These are phyloP conservation scores for Stylonectria norvegica DNA, from an alignment of 2,329 filamentous ascomycete genomes.

Conservation along the genomic window DNA sequence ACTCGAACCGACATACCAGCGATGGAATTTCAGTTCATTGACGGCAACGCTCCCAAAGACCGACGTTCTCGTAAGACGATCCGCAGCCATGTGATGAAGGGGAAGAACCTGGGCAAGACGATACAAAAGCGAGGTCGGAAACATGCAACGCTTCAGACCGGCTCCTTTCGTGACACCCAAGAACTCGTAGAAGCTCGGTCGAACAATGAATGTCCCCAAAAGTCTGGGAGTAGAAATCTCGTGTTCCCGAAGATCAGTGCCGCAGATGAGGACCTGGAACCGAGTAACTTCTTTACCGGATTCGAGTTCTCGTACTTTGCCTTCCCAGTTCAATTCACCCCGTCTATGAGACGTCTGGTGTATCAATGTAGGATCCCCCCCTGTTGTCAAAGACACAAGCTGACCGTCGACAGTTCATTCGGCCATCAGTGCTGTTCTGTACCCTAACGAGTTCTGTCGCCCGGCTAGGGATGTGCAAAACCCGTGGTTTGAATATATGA, in stretches of 20 bases:
- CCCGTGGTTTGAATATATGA: conserved; percentile 20
- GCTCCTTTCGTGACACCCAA: background rate
- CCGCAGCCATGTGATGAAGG: conserved; percentile 24
- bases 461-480: conserved; percentile 5
- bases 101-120: conserved; percentile 18
- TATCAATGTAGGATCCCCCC: conserved; percentile 16
- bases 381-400: background rate
- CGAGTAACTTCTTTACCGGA: conserved; percentile 12
- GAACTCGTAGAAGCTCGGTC: background rate
- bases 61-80: conserved; percentile 14
- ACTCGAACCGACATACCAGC: background rate
- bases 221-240: conserved; percentile 1
- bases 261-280: background rate
- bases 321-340: conserved; percentile 19
- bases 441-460: conserved; percentile 18
- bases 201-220: background rate
- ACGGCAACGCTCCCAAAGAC: conserved; percentile 5
- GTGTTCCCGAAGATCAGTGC: conserved; percentile 15
- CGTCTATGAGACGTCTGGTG: conserved; percentile 17
- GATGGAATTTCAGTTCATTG: conserved; percentile 22
- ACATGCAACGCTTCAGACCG: conserved; percentile 6
- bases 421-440: conserved; percentile 13
- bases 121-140: conserved; percentile 18
- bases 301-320: conserved; percentile 18
- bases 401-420: conserved; percentile 14